phyloP scores from a whole-genome alignment of 805 yeast genomes.

The Peterozyma xylosa region DNA sequence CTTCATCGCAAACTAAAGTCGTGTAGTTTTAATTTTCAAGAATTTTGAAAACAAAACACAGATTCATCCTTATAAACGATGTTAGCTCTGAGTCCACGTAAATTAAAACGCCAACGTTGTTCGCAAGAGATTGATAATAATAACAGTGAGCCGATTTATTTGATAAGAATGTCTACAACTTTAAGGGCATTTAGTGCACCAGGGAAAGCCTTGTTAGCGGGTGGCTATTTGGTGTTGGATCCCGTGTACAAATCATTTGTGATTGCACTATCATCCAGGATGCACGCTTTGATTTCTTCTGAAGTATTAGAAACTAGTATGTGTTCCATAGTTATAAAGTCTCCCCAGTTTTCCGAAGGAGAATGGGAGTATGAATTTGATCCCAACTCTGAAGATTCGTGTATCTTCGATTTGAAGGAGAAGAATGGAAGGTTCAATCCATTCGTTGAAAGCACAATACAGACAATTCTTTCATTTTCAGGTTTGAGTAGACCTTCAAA shows the following conservation, averaged over 20 bases:
- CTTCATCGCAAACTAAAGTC: no score
- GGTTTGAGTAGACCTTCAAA: conserved; percentile 34
- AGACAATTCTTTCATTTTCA: conserved; percentile 33
- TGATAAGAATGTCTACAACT: neutral
- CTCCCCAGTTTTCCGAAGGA: conserved; percentile 73
- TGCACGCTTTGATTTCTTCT: conserved; percentile 61
- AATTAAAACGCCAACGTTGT: no score
- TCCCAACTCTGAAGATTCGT: conserved; percentile 12
- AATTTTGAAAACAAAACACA: no score
- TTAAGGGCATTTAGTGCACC: conserved; percentile 77
- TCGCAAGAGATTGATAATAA: no score
- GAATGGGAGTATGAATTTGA: conserved; percentile 51
- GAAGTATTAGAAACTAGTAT: conserved; percentile 5
- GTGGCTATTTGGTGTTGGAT: conserved; percentile 88
- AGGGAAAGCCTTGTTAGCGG: conserved; percentile 90
- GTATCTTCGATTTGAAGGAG: conserved; percentile 8
- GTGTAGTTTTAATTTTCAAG: no score
- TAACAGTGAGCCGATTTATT: no score
- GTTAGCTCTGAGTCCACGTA: no score
- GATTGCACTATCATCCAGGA: conserved; percentile 81
- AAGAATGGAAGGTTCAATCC: conserved; percentile 43
- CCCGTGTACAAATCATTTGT: conserved; percentile 71
- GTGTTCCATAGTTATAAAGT: conserved; percentile 36
- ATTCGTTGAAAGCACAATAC: conserved; percentile 60
- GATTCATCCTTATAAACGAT: no score